phyloP scores from a whole-genome alignment of 2,329 filamentous ascomycete species.

The Claviceps sp. region DNA sequence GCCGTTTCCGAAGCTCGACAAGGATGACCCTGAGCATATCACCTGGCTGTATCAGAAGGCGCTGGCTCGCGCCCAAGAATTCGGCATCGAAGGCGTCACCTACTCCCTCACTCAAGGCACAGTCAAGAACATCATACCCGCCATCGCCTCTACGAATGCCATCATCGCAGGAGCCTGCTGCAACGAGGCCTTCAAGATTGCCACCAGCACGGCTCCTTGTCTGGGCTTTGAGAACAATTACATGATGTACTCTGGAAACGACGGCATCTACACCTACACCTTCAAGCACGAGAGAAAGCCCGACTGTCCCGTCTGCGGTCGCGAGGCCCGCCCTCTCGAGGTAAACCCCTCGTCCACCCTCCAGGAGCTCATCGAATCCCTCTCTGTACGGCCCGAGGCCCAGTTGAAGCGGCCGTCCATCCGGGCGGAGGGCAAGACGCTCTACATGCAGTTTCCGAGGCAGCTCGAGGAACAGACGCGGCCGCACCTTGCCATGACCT shows the following conservation, averaged over 20 bases:
- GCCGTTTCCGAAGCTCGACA: conserved; percentile 76
- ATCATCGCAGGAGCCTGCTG: conserved; percentile 93
- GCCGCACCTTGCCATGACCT: conserved; percentile 65
- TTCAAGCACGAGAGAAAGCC: conserved; percentile 90
- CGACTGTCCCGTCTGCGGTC: conserved; percentile 90
- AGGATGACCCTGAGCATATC: conserved; percentile 92
- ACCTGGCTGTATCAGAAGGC: conserved; percentile 92
- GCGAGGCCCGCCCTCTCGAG: conserved; percentile 60
- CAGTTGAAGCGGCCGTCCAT: conserved; percentile 92
- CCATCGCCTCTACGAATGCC: conserved; percentile 94
- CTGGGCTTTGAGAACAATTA: conserved; percentile 76
- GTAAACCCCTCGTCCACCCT: conserved; percentile 62
- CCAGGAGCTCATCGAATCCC: conserved; percentile 70
- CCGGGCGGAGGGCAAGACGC: conserved; percentile 61
- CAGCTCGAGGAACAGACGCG: conserved; percentile 74
- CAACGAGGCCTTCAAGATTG: conserved; percentile 93
- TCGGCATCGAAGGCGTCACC: conserved; percentile 82
- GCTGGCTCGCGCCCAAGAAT: conserved; percentile 67
- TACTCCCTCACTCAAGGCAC: conserved; percentile 95
- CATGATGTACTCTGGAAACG: conserved; percentile 99
- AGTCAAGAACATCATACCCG: conserved; percentile 98
- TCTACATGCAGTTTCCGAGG: conserved; percentile 80
- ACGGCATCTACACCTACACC: conserved; percentile 92
- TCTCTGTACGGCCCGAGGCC: conserved; percentile 72
- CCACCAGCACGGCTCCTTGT: conserved; percentile 66